Evolutionary conservation across 1,284 basidiomycete species (phyloP), one percentile per base, ranked within the genome.

Genomic region (Grifola frondosa): DNA sequence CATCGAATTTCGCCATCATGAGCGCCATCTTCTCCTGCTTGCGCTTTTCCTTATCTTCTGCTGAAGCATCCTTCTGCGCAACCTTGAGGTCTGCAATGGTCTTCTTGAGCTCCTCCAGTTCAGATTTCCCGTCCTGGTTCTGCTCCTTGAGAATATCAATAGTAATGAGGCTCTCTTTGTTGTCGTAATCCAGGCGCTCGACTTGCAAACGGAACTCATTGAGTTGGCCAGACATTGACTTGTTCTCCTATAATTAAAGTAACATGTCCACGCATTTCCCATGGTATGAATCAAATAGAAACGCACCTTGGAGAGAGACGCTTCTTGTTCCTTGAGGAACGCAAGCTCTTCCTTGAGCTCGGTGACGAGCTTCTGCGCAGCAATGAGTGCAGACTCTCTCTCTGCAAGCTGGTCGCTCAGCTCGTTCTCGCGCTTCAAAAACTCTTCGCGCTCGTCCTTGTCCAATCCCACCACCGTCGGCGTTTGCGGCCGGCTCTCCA

Each of bases 11-110:
- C 49, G 95, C 92, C 95, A 99, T 97, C 93, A 99, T 97, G 55
- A 96, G 77, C n/a, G 91, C 94, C 88, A 99, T 93, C 78, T 97
- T 97, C 72, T 98, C 96, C 60, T 97, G 94, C 70, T 98, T 99
- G 67, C 92, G 85, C 75, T 93, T 96, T 75, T 99, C 96, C 73
- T 97, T 98, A 63, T 96, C 96, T 65, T 97, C 96, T 19, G 83
- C 80, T 23, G 84, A 84, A 11, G 84, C 77, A 57, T 95, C 91
- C 72, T 91, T 93, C 66, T 94, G 89, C 22, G 81, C 78, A 20
- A 74, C 72, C 69, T 88, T 91, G 56, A 94, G 70, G 40, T 93
- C 90, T 21, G 80, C 72, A 48, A 95, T 82, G 57, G 84, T 80
- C 63, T 83, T 85, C 70, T 80, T 88, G 34, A 97, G 75, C 61